Percentiles rank a stretch among this genome's conserved stretches.
Evolutionary conservation across 495 filamentous ascomycete species (phyloP).

Genomic region (Penicillium fimorum): DNA sequence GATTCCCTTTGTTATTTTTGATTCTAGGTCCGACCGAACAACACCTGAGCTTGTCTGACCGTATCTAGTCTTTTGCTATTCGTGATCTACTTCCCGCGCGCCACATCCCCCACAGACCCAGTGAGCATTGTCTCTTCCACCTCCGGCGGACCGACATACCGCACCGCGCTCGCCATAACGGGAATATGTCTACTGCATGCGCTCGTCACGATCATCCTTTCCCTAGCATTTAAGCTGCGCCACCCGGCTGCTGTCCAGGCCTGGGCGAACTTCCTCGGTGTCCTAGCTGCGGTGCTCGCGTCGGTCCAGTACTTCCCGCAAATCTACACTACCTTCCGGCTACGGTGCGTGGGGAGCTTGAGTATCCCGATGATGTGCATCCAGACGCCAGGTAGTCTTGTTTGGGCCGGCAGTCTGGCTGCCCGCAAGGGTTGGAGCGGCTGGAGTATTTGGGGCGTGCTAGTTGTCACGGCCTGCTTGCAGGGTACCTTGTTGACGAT

Average conservation of each 20-base stretch:
- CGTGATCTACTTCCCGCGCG: constrained; percentile 77
- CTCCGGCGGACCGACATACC: constrained; percentile 57
- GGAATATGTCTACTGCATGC: constrained; percentile 69
- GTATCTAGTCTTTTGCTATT: constrained; percentile 72
- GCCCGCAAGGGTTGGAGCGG: constrained; percentile 74
- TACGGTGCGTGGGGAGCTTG: constrained; percentile 81
- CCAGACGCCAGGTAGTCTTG: constrained; percentile 85
- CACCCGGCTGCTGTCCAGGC: constrained; percentile 56
- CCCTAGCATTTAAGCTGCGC: constrained; percentile 57
- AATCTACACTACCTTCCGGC: constrained; percentile 81
- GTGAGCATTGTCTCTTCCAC: constrained; percentile 20
- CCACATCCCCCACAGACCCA: constrained; percentile 45
- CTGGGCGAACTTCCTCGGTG: constrained; percentile 83
- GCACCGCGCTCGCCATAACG: constrained; percentile 71
- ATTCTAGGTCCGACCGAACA: background rate
- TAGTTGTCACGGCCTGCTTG: constrained; percentile 77
- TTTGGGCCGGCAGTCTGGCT: constrained; percentile 84
- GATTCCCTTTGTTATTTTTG: background rate
- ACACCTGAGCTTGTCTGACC: background rate
- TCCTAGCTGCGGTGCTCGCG: constrained; percentile 74
- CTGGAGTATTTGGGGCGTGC: constrained; percentile 95
- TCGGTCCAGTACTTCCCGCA: constrained; percentile 92
- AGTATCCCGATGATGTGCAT: constrained; percentile 99
- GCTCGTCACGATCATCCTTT: constrained; percentile 62
- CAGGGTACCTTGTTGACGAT: constrained; percentile 81